Evolutionary conservation across 768 basidiomycete species (phyloP), one percentile per base, ranked within the genome.

Genomic region (Lanmaoa rubissima): DNA sequence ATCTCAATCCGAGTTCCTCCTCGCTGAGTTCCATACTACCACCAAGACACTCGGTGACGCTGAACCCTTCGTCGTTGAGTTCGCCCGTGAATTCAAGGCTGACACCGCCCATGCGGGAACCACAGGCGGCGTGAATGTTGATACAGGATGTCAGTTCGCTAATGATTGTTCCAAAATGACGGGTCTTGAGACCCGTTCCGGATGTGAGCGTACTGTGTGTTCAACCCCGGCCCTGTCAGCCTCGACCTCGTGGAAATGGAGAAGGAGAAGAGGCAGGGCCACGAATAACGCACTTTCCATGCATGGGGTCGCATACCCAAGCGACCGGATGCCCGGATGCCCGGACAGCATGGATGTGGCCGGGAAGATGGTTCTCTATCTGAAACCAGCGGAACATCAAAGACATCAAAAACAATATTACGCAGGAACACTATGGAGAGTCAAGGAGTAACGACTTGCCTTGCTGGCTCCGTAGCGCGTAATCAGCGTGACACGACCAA

Each of bases 241-340:
- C 11, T 11, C 34, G 54, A 40, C 2, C 16, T 11, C 41, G 36
- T 48, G 34, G 7, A 35, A 14, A 51, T 36, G 40, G 49, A 46
- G 32, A 49, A 41, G n/a, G n/a, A n/a, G 44, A 4, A 16, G 52
- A 5, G 19, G 10, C 12, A 7, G 16, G 16, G 12, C 7, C 34
- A 48, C 32, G 51, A 46, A 57, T 35, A 43, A 80, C 90, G 64
- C 67, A 94, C 93, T 98, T 97, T 76, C 95, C 96, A 64, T 98
- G 96, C 96, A 98, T 98, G 3, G 95, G 94, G 73, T 98, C 97
- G 66, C 92, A 95, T 48, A 95, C 82, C 94, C 95, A 98, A 10
- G 87, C 83, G 3, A 97, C 94, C 1, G 90, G 90, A 68, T 98
- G 94, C 0, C 82, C 83, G 2, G 92, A 87, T 48, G 74, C 60